phyloP scores from a whole-genome alignment of 192 early-diverging fungal species.

The Chytriomyces hyalinus region DNA sequence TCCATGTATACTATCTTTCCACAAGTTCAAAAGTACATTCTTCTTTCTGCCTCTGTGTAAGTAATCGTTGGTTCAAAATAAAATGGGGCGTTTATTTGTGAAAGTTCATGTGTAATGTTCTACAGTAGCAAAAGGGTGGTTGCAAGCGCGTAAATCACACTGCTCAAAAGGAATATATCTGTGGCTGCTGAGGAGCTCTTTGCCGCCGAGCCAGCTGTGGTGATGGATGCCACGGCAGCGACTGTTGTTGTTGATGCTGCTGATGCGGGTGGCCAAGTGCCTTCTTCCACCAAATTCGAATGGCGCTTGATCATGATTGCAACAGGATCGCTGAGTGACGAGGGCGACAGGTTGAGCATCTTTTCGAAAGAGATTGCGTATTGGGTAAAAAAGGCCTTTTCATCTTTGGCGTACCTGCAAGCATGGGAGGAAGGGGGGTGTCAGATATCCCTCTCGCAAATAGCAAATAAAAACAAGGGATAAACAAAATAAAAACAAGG shows the following conservation, averaged over 20 bases:
- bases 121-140: no score
- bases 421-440: no score
- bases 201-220: neutral
- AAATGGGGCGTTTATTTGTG: no score
- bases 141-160: no score
- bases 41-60: neutral
- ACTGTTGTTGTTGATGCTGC: neutral
- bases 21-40: neutral
- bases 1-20: neutral
- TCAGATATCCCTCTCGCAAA: neutral
- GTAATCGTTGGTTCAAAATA: no score
- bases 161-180: no score
- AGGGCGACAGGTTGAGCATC: conserved; percentile 11
- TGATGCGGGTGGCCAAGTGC: neutral
- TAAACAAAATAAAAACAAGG: conserved; percentile 12
- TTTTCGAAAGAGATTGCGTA: conserved; percentile 41
- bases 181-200: no score
- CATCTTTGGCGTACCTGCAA: conserved; percentile 26
- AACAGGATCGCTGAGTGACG: conserved; percentile 6
- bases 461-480: neutral
- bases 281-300: neutral
- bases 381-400: conserved; percentile 38
- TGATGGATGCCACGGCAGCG: neutral
- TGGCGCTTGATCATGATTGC: conserved; percentile 3
- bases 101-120: no score